Base-by-base conservation (phyloP, 2,329 filamentous ascomycete genomes). In the Neopestalotiopsis sp. region DNA sequence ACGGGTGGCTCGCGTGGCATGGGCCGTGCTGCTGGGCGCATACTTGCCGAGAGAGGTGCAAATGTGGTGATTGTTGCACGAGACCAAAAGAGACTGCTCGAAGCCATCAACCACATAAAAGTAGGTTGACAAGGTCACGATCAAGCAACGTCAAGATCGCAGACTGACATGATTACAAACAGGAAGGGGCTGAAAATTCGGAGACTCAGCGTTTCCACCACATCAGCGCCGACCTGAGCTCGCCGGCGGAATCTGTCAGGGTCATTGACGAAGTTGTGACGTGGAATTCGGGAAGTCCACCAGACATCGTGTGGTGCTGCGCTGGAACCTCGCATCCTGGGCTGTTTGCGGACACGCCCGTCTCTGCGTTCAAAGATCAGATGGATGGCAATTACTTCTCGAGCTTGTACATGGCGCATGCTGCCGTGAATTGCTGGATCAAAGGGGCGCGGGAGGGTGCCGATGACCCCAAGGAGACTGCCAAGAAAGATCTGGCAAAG, bases 1-100 rank as follows among this genome's bases (percentile, higher is more conserved):
- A 93, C 92, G 0, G 92, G 91, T 61, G 91, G 87, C 42, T 93
- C 91, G 1, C 88, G 91, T 74, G 91, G 91, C 67, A 90, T 92
- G 86, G 92, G 91, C 49, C 86, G 87, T 73, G 86, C 85, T 45
- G 82, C 89, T 32, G 91, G 86, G 1, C 84, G 86, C 61, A 82
- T 91, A 61, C 85, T 94, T 24, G 85, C 91, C 4, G 81, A 83
- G 56, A 91, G 90, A 78, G 91, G 92, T 64, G 91, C 91, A 14
- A 90, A 91, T 74, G 80, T 94, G 53, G 86, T 91, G 40, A 88
- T 94, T 71, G 88, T 93, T 61, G 91, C 91, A 12, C 88, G 91
- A 40, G 88, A 87, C 66, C 76, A 84, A 28, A 78, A 81, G 65
- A 93, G 91, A 76, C 87, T 94, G 28, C 81, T 88, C 70, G 78